Conservation (phyloP, 371 early-diverging fungal species). For the Mucor ambiguus region DNA sequence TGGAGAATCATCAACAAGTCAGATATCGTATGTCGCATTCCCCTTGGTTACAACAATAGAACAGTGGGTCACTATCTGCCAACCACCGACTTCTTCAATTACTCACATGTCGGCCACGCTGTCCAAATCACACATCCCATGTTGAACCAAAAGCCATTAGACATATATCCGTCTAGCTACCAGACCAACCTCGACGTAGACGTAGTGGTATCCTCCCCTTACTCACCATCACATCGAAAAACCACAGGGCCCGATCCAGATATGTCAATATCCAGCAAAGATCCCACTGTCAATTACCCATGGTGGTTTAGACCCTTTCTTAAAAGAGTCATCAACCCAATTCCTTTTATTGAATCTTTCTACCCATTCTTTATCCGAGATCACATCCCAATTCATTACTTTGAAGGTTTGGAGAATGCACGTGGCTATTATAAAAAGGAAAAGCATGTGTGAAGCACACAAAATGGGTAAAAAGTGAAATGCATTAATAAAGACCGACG, state of each 20-base stretch:
- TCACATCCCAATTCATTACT: slow-evolving; percentile 36
- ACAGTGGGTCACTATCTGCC: slow-evolving; percentile 26
- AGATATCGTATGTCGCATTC: slow-evolving; percentile 35
- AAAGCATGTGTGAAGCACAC: slow-evolving; percentile 8
- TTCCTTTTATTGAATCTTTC: slow-evolving; percentile 25
- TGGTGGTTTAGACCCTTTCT: slow-evolving; percentile 9
- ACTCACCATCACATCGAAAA: neutral
- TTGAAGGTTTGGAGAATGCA: slow-evolving; percentile 30
- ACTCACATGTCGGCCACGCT: slow-evolving; percentile 47
- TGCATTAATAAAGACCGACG: neutral
- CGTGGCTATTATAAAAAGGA: slow-evolving; percentile 14
- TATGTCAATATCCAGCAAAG: neutral
- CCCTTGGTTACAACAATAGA: slow-evolving; percentile 34
- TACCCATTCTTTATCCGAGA: slow-evolving; percentile 37
- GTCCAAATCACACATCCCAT: slow-evolving; percentile 30
- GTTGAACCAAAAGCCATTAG: slow-evolving; percentile 23
- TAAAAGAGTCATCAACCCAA: slow-evolving; percentile 17
- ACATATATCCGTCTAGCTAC: slow-evolving; percentile 31
- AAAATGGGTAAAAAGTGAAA: slow-evolving; percentile 4
- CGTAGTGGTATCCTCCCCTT: neutral
- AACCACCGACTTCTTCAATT: slow-evolving; percentile 40
- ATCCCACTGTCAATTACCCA: neutral
- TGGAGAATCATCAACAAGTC: slow-evolving; percentile 45
- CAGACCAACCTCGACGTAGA: slow-evolving; percentile 26
- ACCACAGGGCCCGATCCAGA: neutral